These are phyloP conservation scores for Plenodomus biglobosus DNA, from an alignment of 2,329 filamentous ascomycete species.

Conservation along the genomic window DNA sequence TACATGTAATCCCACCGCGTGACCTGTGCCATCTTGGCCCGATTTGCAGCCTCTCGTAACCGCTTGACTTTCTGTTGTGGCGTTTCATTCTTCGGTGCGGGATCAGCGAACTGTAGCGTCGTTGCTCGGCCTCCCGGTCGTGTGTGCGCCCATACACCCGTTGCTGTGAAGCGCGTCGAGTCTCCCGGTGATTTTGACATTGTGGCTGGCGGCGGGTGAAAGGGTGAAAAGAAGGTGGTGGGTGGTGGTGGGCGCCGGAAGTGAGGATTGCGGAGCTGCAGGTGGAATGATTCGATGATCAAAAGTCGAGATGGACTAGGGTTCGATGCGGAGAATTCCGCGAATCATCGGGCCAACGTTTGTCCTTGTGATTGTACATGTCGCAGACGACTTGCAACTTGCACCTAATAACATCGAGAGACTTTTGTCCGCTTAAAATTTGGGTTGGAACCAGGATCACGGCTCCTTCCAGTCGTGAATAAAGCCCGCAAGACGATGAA, in stretches of 20 bases:
- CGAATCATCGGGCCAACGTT: slow-evolving; percentile 11
- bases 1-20: slow-evolving; percentile 55
- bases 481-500: not conserved
- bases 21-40: slow-evolving; percentile 53
- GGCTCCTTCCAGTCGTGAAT: not conserved
- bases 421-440: not conserved
- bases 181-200: slow-evolving; percentile 72
- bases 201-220: slow-evolving; percentile 10
- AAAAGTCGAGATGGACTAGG: slow-evolving; percentile 37
- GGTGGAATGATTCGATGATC: slow-evolving; percentile 33
- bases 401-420: not conserved
- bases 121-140: slow-evolving; percentile 54
- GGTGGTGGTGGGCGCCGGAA: slow-evolving; percentile 10
- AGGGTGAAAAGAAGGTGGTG: slow-evolving; percentile 3
- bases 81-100: slow-evolving; percentile 52
- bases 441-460: not conserved
- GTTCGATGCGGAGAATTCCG: slow-evolving; percentile 37
- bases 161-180: slow-evolving; percentile 76
- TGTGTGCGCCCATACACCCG: slow-evolving; percentile 68
- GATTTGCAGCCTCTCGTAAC: slow-evolving; percentile 52
- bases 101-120: slow-evolving; percentile 44
- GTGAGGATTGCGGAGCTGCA: slow-evolving; percentile 21
- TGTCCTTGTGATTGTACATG: slow-evolving; percentile 8
- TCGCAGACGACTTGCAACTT: not conserved
- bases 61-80: slow-evolving; percentile 57